Conservation (phyloP, 163 green algal species). For the Volvox carteri region DNA sequence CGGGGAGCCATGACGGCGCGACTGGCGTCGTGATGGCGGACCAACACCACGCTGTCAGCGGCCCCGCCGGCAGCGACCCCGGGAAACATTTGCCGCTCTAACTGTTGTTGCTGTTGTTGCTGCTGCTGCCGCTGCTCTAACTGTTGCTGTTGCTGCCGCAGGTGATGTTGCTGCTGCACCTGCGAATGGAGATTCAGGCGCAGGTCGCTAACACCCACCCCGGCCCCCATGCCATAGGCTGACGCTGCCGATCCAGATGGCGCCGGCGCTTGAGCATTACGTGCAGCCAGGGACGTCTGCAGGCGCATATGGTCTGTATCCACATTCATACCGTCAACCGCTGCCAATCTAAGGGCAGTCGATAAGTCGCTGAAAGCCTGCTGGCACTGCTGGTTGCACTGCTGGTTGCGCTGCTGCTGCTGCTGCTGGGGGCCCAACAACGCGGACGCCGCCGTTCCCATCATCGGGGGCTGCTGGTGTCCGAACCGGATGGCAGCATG, state of each 20-base stretch:
- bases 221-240: no score
- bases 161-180: slow-evolving; percentile 12
- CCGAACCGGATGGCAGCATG: background rate
- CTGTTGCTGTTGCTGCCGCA: background rate
- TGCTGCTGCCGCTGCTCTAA: background rate
- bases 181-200: no score
- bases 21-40: slow-evolving; percentile 1
- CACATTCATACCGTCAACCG: background rate
- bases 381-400: background rate
- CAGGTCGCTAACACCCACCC: no score
- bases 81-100: background rate
- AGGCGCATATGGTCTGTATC: background rate
- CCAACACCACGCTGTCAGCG: background rate
- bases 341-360: background rate
- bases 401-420: background rate
- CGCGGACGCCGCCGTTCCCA: background rate
- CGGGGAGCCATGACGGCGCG: background rate
- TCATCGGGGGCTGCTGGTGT: background rate
- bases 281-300: background rate
- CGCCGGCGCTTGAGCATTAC: no score
- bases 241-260: no score
- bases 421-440: background rate
- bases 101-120: slow-evolving; percentile 7
- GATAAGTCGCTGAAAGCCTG: background rate
- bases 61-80: background rate